Conservation (phyloP, 2,329 filamentous ascomycete genomes). For the Pezicula radicicola region DNA sequence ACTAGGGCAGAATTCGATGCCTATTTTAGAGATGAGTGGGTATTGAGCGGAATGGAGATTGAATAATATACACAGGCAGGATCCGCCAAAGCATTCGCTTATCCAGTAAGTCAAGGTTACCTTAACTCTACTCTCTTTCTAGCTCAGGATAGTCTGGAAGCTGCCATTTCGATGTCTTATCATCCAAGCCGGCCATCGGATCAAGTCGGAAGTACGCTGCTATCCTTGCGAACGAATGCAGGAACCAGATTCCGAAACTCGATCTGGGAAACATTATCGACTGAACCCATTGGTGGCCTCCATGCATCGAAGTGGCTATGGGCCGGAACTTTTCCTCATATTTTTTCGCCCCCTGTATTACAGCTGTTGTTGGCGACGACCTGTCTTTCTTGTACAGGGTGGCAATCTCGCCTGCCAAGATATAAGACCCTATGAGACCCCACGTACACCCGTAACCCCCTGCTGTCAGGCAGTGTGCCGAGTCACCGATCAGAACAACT, state of each 20-base stretch:
- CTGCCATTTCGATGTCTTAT: constrained; percentile 1
- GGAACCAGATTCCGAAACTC: not conserved
- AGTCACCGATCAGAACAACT: constrained; percentile 51
- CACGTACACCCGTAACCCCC: constrained; percentile 49
- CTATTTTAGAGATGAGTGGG: not conserved
- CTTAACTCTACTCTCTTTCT: not conserved
- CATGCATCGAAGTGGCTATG: not conserved
- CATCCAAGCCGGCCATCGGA: not conserved
- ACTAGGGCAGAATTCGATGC: not conserved
- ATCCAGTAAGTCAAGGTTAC: not conserved
- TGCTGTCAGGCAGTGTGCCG: constrained; percentile 45
- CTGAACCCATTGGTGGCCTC: not conserved
- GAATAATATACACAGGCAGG: not conserved
- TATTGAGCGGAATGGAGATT: not conserved
- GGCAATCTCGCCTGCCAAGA: constrained; percentile 49
- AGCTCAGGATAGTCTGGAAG: constrained; percentile 6
- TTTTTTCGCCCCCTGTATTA: not conserved
- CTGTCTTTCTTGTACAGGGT: not conserved
- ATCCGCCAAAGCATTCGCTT: not conserved
- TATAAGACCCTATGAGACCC: constrained; percentile 46
- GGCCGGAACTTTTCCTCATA: not conserved
- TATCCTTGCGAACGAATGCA: constrained; percentile 1
- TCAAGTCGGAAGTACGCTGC: constrained; percentile 1
- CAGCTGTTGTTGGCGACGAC: not conserved
- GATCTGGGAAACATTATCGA: constrained; percentile 1